Conservation (phyloP, 768 basidiomycete species). For the Suillus tomentosus region DNA sequence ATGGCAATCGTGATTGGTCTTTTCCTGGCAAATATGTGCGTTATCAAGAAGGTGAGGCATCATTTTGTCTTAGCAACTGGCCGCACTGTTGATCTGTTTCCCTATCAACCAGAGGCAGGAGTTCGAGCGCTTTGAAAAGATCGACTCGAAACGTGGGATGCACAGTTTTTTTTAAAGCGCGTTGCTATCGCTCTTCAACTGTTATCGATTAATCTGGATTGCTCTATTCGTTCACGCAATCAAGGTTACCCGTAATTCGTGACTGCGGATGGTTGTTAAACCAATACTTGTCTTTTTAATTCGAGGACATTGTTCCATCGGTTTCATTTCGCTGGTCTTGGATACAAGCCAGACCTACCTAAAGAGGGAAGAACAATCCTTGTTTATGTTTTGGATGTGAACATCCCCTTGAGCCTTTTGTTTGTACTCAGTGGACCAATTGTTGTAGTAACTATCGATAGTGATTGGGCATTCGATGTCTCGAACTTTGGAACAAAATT, state of each 20-base stretch:
- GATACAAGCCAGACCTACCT: background rate
- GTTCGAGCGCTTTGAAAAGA: slow-evolving; percentile 82
- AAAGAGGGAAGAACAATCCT: background rate
- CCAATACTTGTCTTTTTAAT: background rate
- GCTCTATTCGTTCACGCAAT: background rate
- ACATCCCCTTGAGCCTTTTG: background rate
- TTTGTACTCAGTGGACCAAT: background rate
- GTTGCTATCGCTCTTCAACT: background rate
- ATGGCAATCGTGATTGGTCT: slow-evolving; percentile 77
- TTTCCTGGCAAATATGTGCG: slow-evolving; percentile 79
- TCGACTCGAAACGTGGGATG: slow-evolving; percentile 88
- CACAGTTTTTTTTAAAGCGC: slow-evolving; percentile 75
- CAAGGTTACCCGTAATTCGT: background rate
- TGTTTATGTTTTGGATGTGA: background rate
- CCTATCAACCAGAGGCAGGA: slow-evolving; percentile 61
- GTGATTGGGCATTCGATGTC: background rate
- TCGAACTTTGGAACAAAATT: background rate
- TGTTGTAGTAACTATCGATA: background rate
- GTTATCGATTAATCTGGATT: background rate
- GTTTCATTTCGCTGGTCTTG: background rate
- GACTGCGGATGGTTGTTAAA: background rate
- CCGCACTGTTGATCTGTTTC: slow-evolving; percentile 14
- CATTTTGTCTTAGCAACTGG: background rate
- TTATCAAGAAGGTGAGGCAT: slow-evolving; percentile 73
- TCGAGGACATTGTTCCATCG: background rate